Evolutionary conservation across 495 filamentous ascomycete species (phyloP).

Genomic region (Daldinia loculata): DNA sequence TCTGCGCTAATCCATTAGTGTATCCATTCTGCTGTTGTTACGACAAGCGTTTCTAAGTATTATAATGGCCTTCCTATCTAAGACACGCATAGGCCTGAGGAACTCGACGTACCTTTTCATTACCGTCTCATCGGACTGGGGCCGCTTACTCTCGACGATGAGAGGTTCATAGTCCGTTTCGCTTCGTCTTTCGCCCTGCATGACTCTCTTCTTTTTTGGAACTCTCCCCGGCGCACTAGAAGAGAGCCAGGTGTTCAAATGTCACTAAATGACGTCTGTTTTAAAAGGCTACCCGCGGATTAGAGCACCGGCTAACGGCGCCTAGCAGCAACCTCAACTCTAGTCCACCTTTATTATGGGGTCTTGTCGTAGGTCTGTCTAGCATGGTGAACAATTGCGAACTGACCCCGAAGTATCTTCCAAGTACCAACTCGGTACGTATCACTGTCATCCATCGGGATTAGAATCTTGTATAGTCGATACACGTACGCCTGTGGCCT

Average conservation of each 20-base stretch:
- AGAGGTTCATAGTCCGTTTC: conserved; percentile 27
- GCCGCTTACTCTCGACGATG: conserved; percentile 39
- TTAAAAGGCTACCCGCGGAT: conserved; percentile 39
- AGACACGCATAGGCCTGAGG: conserved; percentile 34
- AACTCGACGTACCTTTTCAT: conserved; percentile 35
- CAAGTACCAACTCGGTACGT: conserved; percentile 29
- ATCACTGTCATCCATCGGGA: conserved; percentile 20
- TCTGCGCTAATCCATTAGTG: conserved; percentile 34
- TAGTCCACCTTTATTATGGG: conserved; percentile 15
- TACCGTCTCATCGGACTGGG: conserved; percentile 20
- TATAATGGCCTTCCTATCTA: conserved; percentile 24
- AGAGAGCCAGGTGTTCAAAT: conserved; percentile 5
- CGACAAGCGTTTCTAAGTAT: conserved; percentile 21
- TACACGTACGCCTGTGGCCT: conserved; percentile 23
- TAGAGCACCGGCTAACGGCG: conserved; percentile 25
- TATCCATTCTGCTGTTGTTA: conserved; percentile 27
- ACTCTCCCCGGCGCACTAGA: conserved; percentile 18
- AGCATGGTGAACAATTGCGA: conserved; percentile 14
- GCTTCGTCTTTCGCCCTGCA: conserved; percentile 27
- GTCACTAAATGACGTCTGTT: conserved; percentile 21
- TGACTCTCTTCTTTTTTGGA: conserved; percentile 12
- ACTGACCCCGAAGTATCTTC: conserved; percentile 28
- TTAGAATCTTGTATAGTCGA: conserved; percentile 12
- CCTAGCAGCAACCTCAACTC: conserved; percentile 23
- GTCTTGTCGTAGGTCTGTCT: conserved; percentile 9